Conservation (phyloP, 2,329 filamentous ascomycete species). For the Beauveria asiatica region DNA sequence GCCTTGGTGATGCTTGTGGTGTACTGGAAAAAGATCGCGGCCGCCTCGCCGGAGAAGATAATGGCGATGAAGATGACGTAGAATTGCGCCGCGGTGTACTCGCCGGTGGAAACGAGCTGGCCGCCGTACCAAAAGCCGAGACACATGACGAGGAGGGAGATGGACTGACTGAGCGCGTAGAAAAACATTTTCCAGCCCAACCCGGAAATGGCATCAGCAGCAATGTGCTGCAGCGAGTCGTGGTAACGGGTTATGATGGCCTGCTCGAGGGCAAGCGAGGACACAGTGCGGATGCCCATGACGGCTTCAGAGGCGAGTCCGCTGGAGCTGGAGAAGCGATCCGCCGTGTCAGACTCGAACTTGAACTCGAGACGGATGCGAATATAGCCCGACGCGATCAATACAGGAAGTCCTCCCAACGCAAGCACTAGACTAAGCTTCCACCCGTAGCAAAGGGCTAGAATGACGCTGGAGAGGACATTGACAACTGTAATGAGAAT, state of each 20-base stretch:
- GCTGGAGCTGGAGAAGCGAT: slow-evolving; percentile 38
- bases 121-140: slow-evolving; percentile 33
- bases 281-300: slow-evolving; percentile 31
- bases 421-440: slow-evolving; percentile 41
- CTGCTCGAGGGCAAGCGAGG: slow-evolving; percentile 37
- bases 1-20: slow-evolving; percentile 45
- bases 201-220: slow-evolving; percentile 20
- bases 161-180: slow-evolving; percentile 32
- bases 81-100: slow-evolving; percentile 39
- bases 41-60: slow-evolving; percentile 36
- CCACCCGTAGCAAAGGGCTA: slow-evolving; percentile 40
- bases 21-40: slow-evolving; percentile 36
- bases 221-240: slow-evolving; percentile 23
- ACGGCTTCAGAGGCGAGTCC: slow-evolving; percentile 41
- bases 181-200: slow-evolving; percentile 32
- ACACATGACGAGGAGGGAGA: slow-evolving; percentile 30
- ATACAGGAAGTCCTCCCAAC: slow-evolving; percentile 35
- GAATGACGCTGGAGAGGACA: slow-evolving; percentile 34
- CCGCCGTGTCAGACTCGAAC: slow-evolving; percentile 35
- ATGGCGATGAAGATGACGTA: slow-evolving; percentile 44
- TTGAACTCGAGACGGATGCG: slow-evolving; percentile 40
- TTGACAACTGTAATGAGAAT: slow-evolving; percentile 39
- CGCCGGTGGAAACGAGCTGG: slow-evolving; percentile 31
- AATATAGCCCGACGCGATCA: slow-evolving; percentile 37
- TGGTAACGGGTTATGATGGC: slow-evolving; percentile 31